Conservation (phyloP, 1,284 basidiomycete species). For the Chondrostereum purpureum region DNA sequence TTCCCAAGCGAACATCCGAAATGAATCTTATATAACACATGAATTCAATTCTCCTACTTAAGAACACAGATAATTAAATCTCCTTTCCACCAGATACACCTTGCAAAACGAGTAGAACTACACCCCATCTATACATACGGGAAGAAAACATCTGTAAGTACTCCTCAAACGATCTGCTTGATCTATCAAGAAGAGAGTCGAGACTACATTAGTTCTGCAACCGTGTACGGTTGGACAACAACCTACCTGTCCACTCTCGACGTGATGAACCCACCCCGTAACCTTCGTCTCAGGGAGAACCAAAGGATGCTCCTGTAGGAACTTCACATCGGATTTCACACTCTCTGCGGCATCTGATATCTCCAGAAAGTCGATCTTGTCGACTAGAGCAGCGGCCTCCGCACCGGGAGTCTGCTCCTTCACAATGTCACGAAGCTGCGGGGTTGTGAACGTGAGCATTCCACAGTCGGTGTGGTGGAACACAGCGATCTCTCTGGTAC, state of each 20-base stretch:
- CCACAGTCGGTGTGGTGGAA: constrained; percentile 67
- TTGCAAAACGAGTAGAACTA: too few species aligned
- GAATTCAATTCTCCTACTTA: too few species aligned
- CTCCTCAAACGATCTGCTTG: too few species aligned
- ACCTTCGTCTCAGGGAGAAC: constrained; percentile 11
- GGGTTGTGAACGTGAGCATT: constrained; percentile 55
- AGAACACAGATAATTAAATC: too few species aligned
- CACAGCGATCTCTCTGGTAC: constrained; percentile 58
- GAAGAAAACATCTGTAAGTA: too few species aligned
- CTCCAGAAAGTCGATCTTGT: constrained; percentile 53
- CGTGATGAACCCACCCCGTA: constrained; percentile 13
- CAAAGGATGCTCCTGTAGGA: constrained; percentile 11
- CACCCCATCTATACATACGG: too few species aligned
- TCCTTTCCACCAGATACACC: too few species aligned
- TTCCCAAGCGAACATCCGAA: too few species aligned
- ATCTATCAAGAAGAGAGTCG: too few species aligned
- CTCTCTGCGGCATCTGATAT: constrained; percentile 31
- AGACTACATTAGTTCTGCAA: too few species aligned
- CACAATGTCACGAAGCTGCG: constrained; percentile 43
- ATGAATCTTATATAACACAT: too few species aligned
- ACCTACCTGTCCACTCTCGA: constrained; percentile 12
- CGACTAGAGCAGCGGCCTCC: constrained; percentile 33
- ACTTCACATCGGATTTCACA: constrained; percentile 13
- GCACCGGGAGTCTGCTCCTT: constrained; percentile 27
- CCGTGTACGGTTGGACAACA: too few species aligned